A percentile compares a stretch with the other conserved stretches of the same genome.
Evolutionary conservation across 352 stramenopile genomes (phyloP).

Genomic region (Phytophthora podocarpi): DNA sequence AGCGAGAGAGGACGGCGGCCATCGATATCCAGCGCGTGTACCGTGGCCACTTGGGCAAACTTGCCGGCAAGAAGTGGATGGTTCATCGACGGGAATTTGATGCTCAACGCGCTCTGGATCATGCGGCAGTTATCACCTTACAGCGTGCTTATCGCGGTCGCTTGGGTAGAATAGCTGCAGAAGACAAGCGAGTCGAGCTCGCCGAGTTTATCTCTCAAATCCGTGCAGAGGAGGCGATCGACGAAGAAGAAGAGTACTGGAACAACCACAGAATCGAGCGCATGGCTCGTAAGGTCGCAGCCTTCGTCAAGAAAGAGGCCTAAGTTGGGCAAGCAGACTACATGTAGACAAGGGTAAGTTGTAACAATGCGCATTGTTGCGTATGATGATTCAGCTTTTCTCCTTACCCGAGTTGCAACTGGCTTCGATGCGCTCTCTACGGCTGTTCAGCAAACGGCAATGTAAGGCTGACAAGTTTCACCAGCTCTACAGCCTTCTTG

Average conservation of each 20-base stretch:
- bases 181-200: slow-evolving; percentile 88
- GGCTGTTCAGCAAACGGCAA: slow-evolving; percentile 67
- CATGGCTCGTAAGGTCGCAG: slow-evolving; percentile 50
- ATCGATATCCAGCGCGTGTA: slow-evolving; percentile 78
- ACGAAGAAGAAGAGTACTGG: slow-evolving; percentile 89
- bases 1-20: slow-evolving; percentile 52
- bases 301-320: slow-evolving; percentile 71
- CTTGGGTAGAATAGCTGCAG: slow-evolving; percentile 79
- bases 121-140: slow-evolving; percentile 80
- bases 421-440: slow-evolving; percentile 20
- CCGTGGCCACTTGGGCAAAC: slow-evolving; percentile 78
- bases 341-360: slow-evolving; percentile 28
- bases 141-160: slow-evolving; percentile 89
- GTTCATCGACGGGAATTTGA: slow-evolving; percentile 85
- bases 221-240: slow-evolving; percentile 88
- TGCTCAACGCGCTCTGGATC: slow-evolving; percentile 76
- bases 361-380: slow-evolving; percentile 28
- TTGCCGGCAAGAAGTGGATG: slow-evolving; percentile 86
- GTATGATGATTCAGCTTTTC: slow-evolving; percentile 10
- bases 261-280: slow-evolving; percentile 57
- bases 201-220: slow-evolving; percentile 94
- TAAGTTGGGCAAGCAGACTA: slow-evolving; percentile 28
- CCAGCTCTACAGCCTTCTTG: slow-evolving; percentile 70
- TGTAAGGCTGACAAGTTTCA: slow-evolving; percentile 84
- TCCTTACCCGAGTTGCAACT: slow-evolving; percentile 27